Evolutionary conservation across 2,329 filamentous ascomycete genomes (phyloP).

Genomic region (Lachnellula cervina): DNA sequence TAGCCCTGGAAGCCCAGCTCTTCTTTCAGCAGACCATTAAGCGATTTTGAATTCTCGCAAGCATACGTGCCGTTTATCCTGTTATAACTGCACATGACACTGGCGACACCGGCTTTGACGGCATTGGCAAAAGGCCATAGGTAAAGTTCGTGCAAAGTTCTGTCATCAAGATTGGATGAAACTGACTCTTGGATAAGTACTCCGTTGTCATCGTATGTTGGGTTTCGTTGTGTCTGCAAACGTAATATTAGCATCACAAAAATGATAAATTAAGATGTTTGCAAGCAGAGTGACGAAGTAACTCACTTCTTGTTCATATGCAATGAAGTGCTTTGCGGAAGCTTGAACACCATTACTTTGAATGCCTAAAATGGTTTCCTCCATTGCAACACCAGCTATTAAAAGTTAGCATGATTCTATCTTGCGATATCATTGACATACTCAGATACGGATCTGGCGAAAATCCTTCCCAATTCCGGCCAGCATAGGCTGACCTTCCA

Average conservation of each 20-base stretch:
- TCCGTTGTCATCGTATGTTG: slow-evolving; percentile 4
- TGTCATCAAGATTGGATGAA: slow-evolving; percentile 72
- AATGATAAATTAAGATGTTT: background rate
- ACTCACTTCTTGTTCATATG: slow-evolving; percentile 63
- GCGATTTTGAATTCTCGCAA: slow-evolving; percentile 70
- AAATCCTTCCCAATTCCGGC: slow-evolving; percentile 37
- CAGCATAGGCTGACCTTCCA: slow-evolving; percentile 42
- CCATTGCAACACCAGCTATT: slow-evolving; percentile 53
- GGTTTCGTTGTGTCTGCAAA: slow-evolving; percentile 25
- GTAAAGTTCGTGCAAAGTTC: slow-evolving; percentile 71
- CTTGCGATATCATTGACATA: background rate
- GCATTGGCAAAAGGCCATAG: slow-evolving; percentile 81
- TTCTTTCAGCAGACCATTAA: slow-evolving; percentile 78
- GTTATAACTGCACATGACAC: slow-evolving; percentile 79
- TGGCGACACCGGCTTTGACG: slow-evolving; percentile 68
- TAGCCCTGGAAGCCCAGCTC: slow-evolving; percentile 84
- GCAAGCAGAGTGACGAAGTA: background rate
- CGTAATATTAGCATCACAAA: background rate
- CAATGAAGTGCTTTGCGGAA: slow-evolving; percentile 56
- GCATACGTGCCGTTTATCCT: slow-evolving; percentile 64
- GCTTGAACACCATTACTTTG: slow-evolving; percentile 46
- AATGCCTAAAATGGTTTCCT: slow-evolving; percentile 54
- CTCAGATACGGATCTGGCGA: slow-evolving; percentile 32
- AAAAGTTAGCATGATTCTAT: background rate
- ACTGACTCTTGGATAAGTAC: slow-evolving; percentile 52